Evolutionary conservation across 1,284 basidiomycete genomes (phyloP).

Genomic region (Tylopilus sp.): DNA sequence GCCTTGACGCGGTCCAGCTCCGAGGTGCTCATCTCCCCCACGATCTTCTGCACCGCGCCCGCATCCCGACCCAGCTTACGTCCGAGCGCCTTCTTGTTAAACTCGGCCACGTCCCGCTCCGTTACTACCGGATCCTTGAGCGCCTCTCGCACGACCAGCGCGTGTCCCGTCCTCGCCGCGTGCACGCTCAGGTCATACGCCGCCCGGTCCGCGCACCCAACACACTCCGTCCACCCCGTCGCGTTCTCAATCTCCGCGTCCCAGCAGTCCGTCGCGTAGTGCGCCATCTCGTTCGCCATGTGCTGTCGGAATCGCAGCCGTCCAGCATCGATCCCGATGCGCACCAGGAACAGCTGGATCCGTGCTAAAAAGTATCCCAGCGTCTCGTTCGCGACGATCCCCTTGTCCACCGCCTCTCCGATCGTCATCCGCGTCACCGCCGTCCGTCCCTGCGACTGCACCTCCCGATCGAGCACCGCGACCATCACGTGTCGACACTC

Average conservation of each 20-base stretch:
- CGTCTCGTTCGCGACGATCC: slow-evolving; percentile 94
- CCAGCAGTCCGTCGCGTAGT: slow-evolving; percentile 99
- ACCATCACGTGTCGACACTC: slow-evolving; percentile 79
- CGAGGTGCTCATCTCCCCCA: slow-evolving; percentile 69
- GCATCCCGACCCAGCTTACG: slow-evolving; percentile 90
- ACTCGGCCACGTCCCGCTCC: slow-evolving; percentile 71
- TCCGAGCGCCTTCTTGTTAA: slow-evolving; percentile 88
- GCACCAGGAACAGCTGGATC: slow-evolving; percentile 86
- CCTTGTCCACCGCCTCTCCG: slow-evolving; percentile 85
- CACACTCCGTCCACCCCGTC: slow-evolving; percentile 98
- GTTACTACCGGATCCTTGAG: slow-evolving; percentile 77
- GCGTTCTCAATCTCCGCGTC: slow-evolving; percentile 97
- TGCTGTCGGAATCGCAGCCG: slow-evolving; percentile 94
- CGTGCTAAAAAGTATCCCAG: slow-evolving; percentile 96
- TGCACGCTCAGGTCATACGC: slow-evolving; percentile 86
- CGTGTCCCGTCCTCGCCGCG: slow-evolving; percentile 60
- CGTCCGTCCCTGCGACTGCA: slow-evolving; percentile 77
- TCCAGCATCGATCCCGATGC: slow-evolving; percentile 88
- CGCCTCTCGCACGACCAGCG: slow-evolving; percentile 79
- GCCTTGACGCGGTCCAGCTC: slow-evolving; percentile 68
- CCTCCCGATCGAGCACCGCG: slow-evolving; percentile 77
- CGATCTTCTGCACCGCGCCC: slow-evolving; percentile 64
- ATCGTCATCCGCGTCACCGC: slow-evolving; percentile 68
- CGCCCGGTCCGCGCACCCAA: slow-evolving; percentile 98
- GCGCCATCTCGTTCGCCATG: slow-evolving; percentile 98